Conservation (phyloP, 1,284 basidiomycete species). For the Ganoderma resinaceum region DNA sequence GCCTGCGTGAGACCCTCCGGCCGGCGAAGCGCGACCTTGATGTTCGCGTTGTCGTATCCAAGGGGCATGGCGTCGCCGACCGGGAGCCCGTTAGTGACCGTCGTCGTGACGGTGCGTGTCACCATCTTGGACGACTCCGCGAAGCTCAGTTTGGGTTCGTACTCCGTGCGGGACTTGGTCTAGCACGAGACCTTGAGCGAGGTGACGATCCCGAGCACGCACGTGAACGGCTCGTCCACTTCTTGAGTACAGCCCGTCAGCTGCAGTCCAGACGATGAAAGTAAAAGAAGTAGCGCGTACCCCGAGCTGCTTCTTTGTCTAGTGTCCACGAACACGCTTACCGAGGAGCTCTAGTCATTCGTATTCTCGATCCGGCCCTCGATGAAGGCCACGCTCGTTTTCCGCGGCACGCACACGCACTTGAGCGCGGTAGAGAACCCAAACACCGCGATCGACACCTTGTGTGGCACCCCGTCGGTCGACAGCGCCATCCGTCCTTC, state of each 20-base stretch:
- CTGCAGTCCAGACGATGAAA: conserved; percentile 31
- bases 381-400: conserved; percentile 49
- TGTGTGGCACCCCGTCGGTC: conserved; percentile 59
- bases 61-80: conserved; percentile 41
- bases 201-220: conserved; percentile 60
- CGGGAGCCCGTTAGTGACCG: conserved; percentile 55
- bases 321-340: conserved; percentile 58
- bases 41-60: no score
- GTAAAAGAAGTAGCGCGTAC: conserved; percentile 39
- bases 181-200: conserved; percentile 27
- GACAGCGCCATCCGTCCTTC: conserved; percentile 56
- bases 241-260: no score
- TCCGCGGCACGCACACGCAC: conserved; percentile 57
- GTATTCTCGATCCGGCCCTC: conserved; percentile 58
- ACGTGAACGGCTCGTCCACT: conserved; percentile 57
- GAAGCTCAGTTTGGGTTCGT: conserved; percentile 41
- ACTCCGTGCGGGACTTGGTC: conserved; percentile 33
- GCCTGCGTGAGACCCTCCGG: no score
- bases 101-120: conserved; percentile 51
- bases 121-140: conserved; percentile 50
- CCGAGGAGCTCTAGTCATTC: conserved; percentile 58
- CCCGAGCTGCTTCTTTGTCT: conserved; percentile 53
- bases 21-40: no score
- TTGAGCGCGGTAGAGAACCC: conserved; percentile 54
- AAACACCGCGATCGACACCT: conserved; percentile 57